A percentile compares a stretch with the other conserved stretches of the same genome.
phyloP scores from a whole-genome alignment of 1,284 basidiomycete genomes.

The Sanghuangporus weigelae region DNA sequence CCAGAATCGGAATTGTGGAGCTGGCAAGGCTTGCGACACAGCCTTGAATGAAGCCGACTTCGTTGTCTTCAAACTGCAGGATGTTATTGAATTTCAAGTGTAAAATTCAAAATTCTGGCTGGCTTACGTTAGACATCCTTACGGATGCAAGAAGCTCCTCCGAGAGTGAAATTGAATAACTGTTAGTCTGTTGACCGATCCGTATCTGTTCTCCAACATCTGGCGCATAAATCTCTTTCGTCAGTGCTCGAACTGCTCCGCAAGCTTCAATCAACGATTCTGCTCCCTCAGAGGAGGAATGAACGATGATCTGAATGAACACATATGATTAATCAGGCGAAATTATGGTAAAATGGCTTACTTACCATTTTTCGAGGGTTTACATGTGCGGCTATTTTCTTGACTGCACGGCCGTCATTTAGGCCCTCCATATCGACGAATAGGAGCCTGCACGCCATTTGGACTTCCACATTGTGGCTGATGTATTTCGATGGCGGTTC shows the following conservation, averaged over 20 bases:
- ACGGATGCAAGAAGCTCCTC: conserved; percentile 79
- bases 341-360: not conserved
- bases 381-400: conserved; percentile 94
- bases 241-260: conserved; percentile 77
- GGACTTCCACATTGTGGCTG: conserved; percentile 66
- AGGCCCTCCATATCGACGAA: conserved; percentile 95
- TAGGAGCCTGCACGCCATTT: conserved; percentile 79
- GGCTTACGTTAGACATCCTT: conserved; percentile 82
- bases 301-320: conserved; percentile 75
- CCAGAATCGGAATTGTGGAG: conserved; percentile 68
- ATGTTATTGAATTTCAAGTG: not conserved
- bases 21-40: conserved; percentile 78
- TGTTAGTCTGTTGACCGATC: conserved; percentile 94
- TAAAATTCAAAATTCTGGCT: not conserved
- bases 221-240: conserved; percentile 87
- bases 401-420: conserved; percentile 94
- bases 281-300: conserved; percentile 65
- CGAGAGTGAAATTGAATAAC: conserved; percentile 90
- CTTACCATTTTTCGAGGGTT: conserved; percentile 90
- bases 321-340: conserved; percentile 3
- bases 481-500: conserved; percentile 94
- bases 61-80: conserved; percentile 90
- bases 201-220: conserved; percentile 67
- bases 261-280: conserved; percentile 76
- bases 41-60: conserved; percentile 88